phyloP scores from a whole-genome alignment of 345 rosid genomes.

The Eucalyptus globulus region DNA sequence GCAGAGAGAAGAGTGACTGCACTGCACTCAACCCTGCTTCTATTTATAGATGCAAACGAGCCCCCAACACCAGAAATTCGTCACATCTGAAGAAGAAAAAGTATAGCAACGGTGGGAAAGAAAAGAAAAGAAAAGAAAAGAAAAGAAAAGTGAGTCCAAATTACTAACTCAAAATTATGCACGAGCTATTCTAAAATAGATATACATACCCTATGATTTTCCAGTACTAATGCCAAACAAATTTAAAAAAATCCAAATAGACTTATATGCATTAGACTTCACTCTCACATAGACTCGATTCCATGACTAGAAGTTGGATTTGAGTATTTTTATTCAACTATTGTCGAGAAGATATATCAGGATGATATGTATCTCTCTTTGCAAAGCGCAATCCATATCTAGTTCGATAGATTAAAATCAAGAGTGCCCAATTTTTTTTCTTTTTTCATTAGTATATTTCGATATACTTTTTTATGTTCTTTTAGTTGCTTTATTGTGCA shows the following conservation, averaged over 20 bases:
- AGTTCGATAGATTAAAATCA: background rate
- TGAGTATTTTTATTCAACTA: background rate
- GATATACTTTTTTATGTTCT: background rate
- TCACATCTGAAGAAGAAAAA: background rate
- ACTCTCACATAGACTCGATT: background rate
- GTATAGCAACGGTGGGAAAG: background rate
- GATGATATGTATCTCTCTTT: background rate
- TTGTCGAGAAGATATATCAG: accelerated
- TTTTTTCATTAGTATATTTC: accelerated
- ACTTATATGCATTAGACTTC: background rate
- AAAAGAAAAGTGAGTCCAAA: background rate
- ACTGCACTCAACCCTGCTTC: background rate
- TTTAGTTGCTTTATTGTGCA: background rate
- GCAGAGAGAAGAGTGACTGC: background rate
- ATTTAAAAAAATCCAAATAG: background rate
- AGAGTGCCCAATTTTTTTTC: background rate
- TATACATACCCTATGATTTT: background rate
- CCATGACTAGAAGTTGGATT: background rate
- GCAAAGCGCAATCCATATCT: accelerated
- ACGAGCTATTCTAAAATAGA: background rate
- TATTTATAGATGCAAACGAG: background rate
- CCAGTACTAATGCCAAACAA: background rate
- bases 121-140: no score
- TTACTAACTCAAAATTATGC: background rate
- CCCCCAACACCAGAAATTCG: background rate